Evolutionary conservation across 2,329 filamentous ascomycete species (phyloP).

Genomic region (Fusarium multiceps): DNA sequence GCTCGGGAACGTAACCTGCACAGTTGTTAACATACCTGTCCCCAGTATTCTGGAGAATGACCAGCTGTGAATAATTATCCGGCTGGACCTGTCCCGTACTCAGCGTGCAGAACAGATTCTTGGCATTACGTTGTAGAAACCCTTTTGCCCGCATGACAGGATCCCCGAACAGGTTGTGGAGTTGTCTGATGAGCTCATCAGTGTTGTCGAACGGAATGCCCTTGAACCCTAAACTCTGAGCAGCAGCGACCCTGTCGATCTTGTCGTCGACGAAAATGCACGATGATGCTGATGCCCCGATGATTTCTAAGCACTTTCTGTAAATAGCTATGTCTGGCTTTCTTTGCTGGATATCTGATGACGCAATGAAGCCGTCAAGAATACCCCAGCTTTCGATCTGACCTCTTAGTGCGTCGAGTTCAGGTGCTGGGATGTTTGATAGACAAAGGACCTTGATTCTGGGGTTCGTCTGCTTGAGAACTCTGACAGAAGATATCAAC

Average conservation of each 20-base stretch:
- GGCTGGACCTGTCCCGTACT: background rate
- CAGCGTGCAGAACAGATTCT: constrained; percentile 1
- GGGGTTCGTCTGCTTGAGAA: background rate
- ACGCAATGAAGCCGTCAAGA: background rate
- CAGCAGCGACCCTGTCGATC: background rate
- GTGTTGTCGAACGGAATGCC: background rate
- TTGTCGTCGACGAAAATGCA: constrained; percentile 14
- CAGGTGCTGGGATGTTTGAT: constrained; percentile 4
- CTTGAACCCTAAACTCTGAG: background rate
- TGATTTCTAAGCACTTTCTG: background rate
- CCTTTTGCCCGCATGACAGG: background rate
- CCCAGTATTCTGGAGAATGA: constrained; percentile 1
- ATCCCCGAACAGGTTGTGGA: background rate
- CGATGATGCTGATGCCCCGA: background rate
- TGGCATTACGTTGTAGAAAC: background rate
- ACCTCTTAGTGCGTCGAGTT: background rate
- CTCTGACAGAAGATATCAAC: background rate
- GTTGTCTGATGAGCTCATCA: background rate
- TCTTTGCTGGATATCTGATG: background rate
- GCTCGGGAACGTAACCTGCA: too few relatives aligned
- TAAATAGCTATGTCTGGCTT: constrained; percentile 7
- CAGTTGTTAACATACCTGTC: background rate
- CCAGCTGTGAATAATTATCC: constrained; percentile 10
- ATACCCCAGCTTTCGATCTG: constrained; percentile 8
- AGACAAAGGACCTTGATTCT: background rate